Evolutionary conservation across 495 filamentous ascomycete species (phyloP), one percentile per base, ranked within the genome.

Genomic region (Lophiostoma macrostomum): DNA sequence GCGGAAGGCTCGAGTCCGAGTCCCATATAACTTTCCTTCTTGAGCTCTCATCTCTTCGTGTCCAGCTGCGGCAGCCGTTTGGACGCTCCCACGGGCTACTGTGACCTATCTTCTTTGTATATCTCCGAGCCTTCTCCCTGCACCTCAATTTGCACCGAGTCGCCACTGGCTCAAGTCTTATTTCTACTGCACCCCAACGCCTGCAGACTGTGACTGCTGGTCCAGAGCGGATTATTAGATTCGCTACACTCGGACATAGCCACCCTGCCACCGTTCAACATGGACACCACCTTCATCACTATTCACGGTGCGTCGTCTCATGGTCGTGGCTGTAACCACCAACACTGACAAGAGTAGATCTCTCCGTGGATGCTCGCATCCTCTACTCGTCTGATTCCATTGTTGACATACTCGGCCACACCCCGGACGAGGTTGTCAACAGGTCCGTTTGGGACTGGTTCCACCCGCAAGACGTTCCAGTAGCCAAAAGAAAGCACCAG

Each of bases 211-310:
- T 47, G 51, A 37, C 46, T 47, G 40, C 58, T 22, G 51, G 58
- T 52, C 58, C 58, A 39, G 40, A 50, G 37, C 58, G 58, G 44
- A 61, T 61, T 61, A 56, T 56, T 61, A 61, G 58, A 61, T 61
- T 52, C 58, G 46, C 37, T 31, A 28, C 19, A 22, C 22, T 24
- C 42, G 51, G 37, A 27, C 23, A 37, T 34, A 32, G 40, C 45
- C 25, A 32, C 22, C 10, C 12, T 6, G 14, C 13, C 12, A 30
- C 4, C n/a, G 16, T 29, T 35, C 30, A 44, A 18, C 45, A 61
- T 61, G 88, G 89, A 93, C 71, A 87, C 86, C 58, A 95, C 89
- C 35, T 94, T 94, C 73, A 94, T 95, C 73, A 89, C 89, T 56
- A 94, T 94, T 59, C 89, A 94, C 70, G 88, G 90, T 83, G 70